Percentiles rank a stretch among this genome's conserved stretches.
These are phyloP conservation scores for Boletus sensibilis DNA, from an alignment of 768 basidiomycete genomes.

Conservation along the genomic window DNA sequence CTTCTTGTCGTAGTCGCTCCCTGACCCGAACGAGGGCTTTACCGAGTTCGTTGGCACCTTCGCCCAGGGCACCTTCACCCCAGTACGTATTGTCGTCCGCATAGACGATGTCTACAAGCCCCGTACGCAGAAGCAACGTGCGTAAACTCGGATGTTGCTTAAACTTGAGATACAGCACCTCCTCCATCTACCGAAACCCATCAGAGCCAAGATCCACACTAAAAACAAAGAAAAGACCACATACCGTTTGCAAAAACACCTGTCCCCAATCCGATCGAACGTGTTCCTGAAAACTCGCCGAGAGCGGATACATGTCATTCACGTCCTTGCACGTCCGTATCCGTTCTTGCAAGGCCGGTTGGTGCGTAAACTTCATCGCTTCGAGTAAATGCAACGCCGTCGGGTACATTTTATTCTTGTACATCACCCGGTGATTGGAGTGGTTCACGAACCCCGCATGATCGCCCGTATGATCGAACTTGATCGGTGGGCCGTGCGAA, in stretches of 20 bases:
- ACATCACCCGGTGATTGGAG: conserved; percentile 61
- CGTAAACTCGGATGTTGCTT: conserved; percentile 65
- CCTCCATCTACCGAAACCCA: conserved; percentile 52
- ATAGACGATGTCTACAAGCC: conserved; percentile 50
- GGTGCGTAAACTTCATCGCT: conserved; percentile 63
- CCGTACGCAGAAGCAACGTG: conserved; percentile 52
- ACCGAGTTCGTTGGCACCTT: conserved; percentile 65
- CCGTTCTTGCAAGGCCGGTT: conserved; percentile 52
- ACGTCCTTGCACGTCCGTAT: conserved; percentile 48
- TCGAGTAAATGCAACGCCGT: conserved; percentile 76
- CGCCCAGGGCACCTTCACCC: conserved; percentile 54
- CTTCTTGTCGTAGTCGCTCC: conserved; percentile 40
- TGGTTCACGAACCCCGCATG: conserved; percentile 60
- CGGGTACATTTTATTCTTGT: conserved; percentile 55
- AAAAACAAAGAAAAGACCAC: conserved; percentile 19
- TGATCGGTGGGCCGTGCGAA: conserved; percentile 26
- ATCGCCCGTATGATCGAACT: conserved; percentile 43
- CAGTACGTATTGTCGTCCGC: conserved; percentile 62
- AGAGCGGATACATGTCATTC: conserved; percentile 39
- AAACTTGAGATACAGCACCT: conserved; percentile 67
- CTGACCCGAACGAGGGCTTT: conserved; percentile 56
- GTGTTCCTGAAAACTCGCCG: conserved; percentile 33
- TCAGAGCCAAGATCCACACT: neutral
- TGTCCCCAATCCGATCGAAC: conserved; percentile 58
- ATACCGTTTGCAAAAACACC: conserved; percentile 49